Percentiles rank a stretch among this genome's conserved stretches.
These are phyloP conservation scores for Fusarium camptoceras DNA, from an alignment of 2,329 filamentous ascomycete species.

Conservation along the genomic window DNA sequence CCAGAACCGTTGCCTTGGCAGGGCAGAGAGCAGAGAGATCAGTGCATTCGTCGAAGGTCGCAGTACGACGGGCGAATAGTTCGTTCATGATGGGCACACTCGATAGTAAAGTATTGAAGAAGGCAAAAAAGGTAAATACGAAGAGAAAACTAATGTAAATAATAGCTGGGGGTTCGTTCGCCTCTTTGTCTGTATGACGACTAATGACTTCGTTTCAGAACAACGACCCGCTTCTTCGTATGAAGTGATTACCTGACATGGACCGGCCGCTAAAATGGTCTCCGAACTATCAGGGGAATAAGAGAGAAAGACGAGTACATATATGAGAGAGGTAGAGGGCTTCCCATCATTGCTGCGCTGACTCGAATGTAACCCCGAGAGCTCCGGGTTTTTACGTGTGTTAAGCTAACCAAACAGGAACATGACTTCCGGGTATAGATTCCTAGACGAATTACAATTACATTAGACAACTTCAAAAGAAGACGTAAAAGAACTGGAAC, in stretches of 20 bases:
- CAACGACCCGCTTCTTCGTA: conserved; percentile 16
- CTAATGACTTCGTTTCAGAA: neutral
- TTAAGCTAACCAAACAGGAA: neutral
- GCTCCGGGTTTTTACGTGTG: conserved; percentile 3
- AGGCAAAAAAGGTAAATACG: neutral
- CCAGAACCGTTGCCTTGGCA: conserved; percentile 64
- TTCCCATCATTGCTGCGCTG: conserved; percentile 19
- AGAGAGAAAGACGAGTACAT: neutral
- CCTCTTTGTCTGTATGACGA: conserved; percentile 13
- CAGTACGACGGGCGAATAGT: conserved; percentile 27
- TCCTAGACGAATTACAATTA: neutral
- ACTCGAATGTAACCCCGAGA: conserved; percentile 7
- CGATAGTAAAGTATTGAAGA: neutral
- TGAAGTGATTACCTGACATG: neutral
- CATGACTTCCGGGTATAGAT: neutral
- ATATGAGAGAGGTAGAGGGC: neutral
- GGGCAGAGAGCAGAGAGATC: conserved; percentile 59
- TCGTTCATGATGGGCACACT: conserved; percentile 20
- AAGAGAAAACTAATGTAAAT: neutral
- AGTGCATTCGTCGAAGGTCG: conserved; percentile 46
- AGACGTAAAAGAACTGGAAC: neutral
- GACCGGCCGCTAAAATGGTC: neutral
- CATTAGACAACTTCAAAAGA: neutral
- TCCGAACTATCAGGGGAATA: neutral
- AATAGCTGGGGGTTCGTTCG: neutral